Evolutionary conservation across 768 basidiomycete genomes (phyloP), one percentile per base, ranked within the genome.

Genomic region (Lepiota venenata): DNA sequence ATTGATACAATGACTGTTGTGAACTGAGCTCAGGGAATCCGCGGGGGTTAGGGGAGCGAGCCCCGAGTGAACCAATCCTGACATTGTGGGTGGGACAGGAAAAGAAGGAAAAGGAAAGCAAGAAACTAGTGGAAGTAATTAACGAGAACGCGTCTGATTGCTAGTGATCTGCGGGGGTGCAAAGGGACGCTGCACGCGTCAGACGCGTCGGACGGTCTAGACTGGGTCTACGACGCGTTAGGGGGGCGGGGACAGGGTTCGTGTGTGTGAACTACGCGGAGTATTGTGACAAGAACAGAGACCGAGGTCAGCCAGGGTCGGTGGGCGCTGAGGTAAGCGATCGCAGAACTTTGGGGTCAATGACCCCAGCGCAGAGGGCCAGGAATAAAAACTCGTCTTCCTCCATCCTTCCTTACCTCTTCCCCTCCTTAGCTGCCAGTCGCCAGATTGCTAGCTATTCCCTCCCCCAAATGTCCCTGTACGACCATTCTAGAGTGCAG

Each of bases 401-500:
- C 59, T 39, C 49, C 48, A 12, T 54, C 55, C 50, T 47, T 48
- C 49, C 54, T 55, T 57, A 52, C 54, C 43, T 56, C 51, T 57
- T 51, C 51, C 50, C 53, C 58, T 27, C 59, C 57, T 59, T 55
- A 53, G 56, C 59, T 60, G 56, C 58, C 56, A 38, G 27, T 50
- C 50, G 41, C 16, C 40, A 45, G 46, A 52, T 44, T 48, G 43
- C 42, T 56, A 54, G 56, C 59, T 60, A 50, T 47, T 55, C 10
- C 32, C 49, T 55, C 10, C 32, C 52, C 64, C 60, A n/a, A n/a
- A 80, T 81, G 78, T 75, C 78, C 65, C 66, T 65, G 50, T 78
- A 77, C 63, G 80, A 81, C 69, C 81, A 81, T 64, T 76, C 78
- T 43, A 75, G 72, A 68, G 78, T 81, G 49, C 74, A 79, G 61